A percentile compares a stretch with the other conserved stretches of the same genome.
Evolutionary conservation across 352 stramenopile species (phyloP).

Genomic region (Phytophthora sansomeana): DNA sequence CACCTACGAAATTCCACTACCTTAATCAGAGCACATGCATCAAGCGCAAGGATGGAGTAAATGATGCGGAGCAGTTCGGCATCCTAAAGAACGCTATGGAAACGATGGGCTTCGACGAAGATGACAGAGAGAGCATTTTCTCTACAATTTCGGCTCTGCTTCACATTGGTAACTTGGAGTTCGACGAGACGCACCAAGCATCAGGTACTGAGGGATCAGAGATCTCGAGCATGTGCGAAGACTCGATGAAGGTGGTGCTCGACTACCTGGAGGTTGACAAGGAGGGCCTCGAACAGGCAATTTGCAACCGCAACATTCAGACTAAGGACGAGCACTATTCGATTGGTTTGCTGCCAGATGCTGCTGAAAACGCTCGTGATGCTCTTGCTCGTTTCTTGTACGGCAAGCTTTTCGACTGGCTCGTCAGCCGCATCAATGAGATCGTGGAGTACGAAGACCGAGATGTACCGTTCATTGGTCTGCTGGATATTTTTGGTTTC

Average conservation of each 20-base stretch:
- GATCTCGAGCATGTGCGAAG: constrained; percentile 57
- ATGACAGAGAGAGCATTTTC: constrained; percentile 94
- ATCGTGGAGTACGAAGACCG: constrained; percentile 72
- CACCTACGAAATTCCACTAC: constrained; percentile 87
- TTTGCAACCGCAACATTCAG: constrained; percentile 94
- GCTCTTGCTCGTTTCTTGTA: constrained; percentile 96
- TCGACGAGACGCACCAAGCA: constrained; percentile 69
- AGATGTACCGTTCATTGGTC: constrained; percentile 70
- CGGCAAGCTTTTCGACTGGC: constrained; percentile 94
- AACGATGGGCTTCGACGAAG: constrained; percentile 87
- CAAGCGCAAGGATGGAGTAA: constrained; percentile 87
- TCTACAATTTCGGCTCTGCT: constrained; percentile 91
- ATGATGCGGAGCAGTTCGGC: constrained; percentile 91
- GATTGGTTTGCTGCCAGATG: constrained; percentile 72
- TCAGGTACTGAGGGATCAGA: constrained; percentile 75
- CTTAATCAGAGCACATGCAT: constrained; percentile 90
- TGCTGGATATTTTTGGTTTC: constrained; percentile 92
- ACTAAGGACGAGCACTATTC: constrained; percentile 93
- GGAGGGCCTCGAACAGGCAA: constrained; percentile 85
- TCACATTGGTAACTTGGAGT: constrained; percentile 96
- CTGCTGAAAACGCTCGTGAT: constrained; percentile 91
- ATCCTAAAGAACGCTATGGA: constrained; percentile 81
- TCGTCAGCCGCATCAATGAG: constrained; percentile 89
- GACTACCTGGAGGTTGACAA: constrained; percentile 90
- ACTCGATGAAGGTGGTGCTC: constrained; percentile 86